Evolutionary conservation across 129 eudicot species (phyloP), one percentile per base, ranked within the genome.

Genomic region (Ambrosia trifida): DNA sequence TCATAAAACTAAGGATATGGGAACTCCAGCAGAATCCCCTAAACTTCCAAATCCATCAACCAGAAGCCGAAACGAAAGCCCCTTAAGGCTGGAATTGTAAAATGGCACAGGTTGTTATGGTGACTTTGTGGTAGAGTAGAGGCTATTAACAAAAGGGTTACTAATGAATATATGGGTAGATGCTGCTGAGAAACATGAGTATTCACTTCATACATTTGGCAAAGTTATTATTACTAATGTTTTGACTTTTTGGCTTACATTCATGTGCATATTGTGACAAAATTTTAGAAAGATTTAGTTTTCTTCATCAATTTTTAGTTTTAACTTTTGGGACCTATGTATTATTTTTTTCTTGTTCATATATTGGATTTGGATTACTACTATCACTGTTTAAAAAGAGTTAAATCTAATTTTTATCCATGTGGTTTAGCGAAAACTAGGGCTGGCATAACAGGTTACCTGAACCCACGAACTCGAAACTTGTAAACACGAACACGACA

Each of bases 1-100:
- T 64, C 96, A 91, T 72, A 91, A 82, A 73, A 88, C 92, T 0
- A 84, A 77, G 59, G 94, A 91, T 79, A 79, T 86, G 91, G 96
- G 90, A 70, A 64, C 63, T 50, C 85, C 91, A 47, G 61, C 72
- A 19, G 63, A 68, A n/a, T 28, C 72, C 50, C 85, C 96, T 5
- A 69, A 64, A 20, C 70, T 73, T 47, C 31, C 78, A 67, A 36
- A 57, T 8, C 60, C 80, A 51, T 44, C 51, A 50, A 69, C 45
- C 11, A 14, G 68, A 18, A 52, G 52, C 81, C 4, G 24, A 45
- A 59, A 53, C 35, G 18, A 57, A 57, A 72, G 57, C 65, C 77
- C 91, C 3, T 60, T 63, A 58, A 77, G 65, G 7, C 30, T 74
- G 18, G 76, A 73, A 56, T 45, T 75, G 53, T 12, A 52, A 66